phyloP scores from a whole-genome alignment of 2,329 filamentous ascomycete genomes.

The Pyrenophora tritici-repentis region DNA sequence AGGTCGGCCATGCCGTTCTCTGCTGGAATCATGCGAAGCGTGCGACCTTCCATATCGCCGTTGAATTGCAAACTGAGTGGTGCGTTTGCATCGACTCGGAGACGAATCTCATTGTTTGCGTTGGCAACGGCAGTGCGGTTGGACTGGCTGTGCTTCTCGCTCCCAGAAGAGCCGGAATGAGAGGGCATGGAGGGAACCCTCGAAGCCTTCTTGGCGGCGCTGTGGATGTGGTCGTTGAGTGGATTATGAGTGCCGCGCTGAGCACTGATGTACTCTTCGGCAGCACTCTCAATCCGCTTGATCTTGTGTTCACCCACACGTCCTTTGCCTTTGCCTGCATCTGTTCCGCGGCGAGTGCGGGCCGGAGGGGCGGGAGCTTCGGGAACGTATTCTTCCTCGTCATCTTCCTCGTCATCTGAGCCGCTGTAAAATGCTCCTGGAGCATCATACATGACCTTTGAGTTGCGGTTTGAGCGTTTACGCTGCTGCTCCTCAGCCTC shows the following conservation, averaged over 20 bases:
- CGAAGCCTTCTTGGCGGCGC: conserved; percentile 34
- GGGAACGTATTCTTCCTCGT: conserved; percentile 7
- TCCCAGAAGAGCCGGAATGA: conserved; percentile 36
- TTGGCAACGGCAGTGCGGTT: conserved; percentile 35
- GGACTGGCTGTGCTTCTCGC: conserved; percentile 36
- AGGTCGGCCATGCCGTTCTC: conserved; percentile 46
- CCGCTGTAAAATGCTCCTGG: conserved; percentile 24
- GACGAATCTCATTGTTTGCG: conserved; percentile 42
- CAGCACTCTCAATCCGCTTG: conserved; percentile 20
- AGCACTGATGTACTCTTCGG: conserved; percentile 39
- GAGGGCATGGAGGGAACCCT: conserved; percentile 34
- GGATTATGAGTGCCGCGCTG: conserved; percentile 35
- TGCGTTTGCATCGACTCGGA: conserved; percentile 42
- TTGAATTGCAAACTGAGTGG: conserved; percentile 42
- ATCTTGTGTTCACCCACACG: conserved; percentile 24
- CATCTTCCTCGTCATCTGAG: conserved; percentile 9
- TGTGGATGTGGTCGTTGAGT: conserved; percentile 36
- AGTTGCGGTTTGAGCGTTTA: conserved; percentile 21
- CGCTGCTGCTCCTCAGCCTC: conserved; percentile 12
- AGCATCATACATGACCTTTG: conserved; percentile 17
- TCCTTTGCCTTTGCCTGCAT: conserved; percentile 27
- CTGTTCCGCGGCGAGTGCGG: conserved; percentile 33
- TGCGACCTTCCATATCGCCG: conserved; percentile 47
- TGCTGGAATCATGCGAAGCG: conserved; percentile 38
- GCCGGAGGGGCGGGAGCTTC: conserved; percentile 8